phyloP scores from a whole-genome alignment of 2,329 filamentous ascomycete species.

The Alternaria arbusti region DNA sequence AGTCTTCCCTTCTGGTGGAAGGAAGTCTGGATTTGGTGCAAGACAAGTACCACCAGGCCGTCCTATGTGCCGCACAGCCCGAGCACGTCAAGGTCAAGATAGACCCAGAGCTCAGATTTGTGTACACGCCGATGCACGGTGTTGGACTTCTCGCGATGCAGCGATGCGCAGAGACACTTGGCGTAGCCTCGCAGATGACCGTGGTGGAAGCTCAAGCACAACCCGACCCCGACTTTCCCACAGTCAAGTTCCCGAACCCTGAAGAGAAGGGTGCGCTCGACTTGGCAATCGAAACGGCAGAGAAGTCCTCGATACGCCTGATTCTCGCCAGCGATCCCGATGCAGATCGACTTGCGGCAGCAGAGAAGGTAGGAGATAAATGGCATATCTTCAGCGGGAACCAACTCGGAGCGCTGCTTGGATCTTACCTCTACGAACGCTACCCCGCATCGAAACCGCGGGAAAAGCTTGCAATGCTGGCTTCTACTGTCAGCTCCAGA shows the following conservation, averaged over 20 bases:
- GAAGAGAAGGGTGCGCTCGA: conserved; percentile 69
- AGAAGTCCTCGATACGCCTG: conserved; percentile 55
- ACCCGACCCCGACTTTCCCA: conserved; percentile 69
- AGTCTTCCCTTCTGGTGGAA: conserved; percentile 50
- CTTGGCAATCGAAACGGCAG: conserved; percentile 63
- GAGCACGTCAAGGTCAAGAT: conserved; percentile 27
- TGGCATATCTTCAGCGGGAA: conserved; percentile 72
- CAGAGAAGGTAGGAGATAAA: conserved; percentile 61
- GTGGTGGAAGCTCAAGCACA: conserved; percentile 59
- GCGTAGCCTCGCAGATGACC: conserved; percentile 53
- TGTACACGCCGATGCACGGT: conserved; percentile 65
- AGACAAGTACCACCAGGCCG: conserved; percentile 53
- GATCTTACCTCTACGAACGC: conserved; percentile 62
- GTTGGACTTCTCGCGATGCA: conserved; percentile 59
- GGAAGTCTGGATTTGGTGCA: conserved; percentile 50
- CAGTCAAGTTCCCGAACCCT: conserved; percentile 69
- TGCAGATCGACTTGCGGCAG: conserved; percentile 68
- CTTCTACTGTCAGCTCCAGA: conserved; percentile 68
- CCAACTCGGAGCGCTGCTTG: conserved; percentile 67
- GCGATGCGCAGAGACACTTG: conserved; percentile 48
- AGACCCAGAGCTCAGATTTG: conserved; percentile 50
- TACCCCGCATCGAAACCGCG: conserved; percentile 44
- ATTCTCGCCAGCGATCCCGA: conserved; percentile 70
- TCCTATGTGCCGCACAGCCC: conserved; percentile 49
- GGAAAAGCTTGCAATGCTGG: conserved; percentile 61